phyloP scores from a whole-genome alignment of 345 rosid species.

The Eucalyptus curtisii region DNA sequence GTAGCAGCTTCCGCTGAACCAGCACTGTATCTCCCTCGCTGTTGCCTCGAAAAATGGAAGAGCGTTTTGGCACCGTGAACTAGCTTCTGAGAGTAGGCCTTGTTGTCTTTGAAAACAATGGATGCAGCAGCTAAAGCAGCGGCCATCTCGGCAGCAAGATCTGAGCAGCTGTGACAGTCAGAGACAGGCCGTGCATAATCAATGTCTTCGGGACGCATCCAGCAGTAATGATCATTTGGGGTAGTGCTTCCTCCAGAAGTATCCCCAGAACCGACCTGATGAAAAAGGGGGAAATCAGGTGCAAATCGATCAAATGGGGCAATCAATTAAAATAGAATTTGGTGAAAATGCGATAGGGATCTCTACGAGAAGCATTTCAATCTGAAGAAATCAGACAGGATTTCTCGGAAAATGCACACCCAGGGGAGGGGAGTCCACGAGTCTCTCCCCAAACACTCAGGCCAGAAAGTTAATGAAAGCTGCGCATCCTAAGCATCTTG shows the following conservation, averaged over 20 bases:
- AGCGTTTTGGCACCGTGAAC: slow-evolving; percentile 82
- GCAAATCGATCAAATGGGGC: neutral
- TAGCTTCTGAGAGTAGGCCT: slow-evolving; percentile 84
- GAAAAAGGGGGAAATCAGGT: neutral
- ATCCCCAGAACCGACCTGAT: slow-evolving; percentile 84
- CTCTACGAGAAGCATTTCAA: neutral
- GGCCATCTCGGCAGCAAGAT: slow-evolving; percentile 97
- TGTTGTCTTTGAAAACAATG: slow-evolving; percentile 91
- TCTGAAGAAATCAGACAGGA: neutral
- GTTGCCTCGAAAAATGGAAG: slow-evolving; percentile 55
- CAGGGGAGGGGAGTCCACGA: neutral
- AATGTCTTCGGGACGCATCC: slow-evolving; percentile 99
- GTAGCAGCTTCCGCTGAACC: slow-evolving; percentile 39
- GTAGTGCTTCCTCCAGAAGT: slow-evolving; percentile 65
- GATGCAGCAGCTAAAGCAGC: slow-evolving; percentile 94
- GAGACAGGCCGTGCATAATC: slow-evolving; percentile 63
- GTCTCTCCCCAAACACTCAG: neutral
- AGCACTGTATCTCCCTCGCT: slow-evolving; percentile 81
- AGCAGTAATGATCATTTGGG: slow-evolving; percentile 86
- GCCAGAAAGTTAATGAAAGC: neutral
- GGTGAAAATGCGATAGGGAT: neutral
- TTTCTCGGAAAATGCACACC: neutral
- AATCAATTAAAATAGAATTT: neutral
- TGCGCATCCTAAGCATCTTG: neutral
- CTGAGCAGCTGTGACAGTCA: slow-evolving; percentile 70